Base-by-base conservation (phyloP, 1,139 yeast species). In the Hanseniaspora sp. region DNA sequence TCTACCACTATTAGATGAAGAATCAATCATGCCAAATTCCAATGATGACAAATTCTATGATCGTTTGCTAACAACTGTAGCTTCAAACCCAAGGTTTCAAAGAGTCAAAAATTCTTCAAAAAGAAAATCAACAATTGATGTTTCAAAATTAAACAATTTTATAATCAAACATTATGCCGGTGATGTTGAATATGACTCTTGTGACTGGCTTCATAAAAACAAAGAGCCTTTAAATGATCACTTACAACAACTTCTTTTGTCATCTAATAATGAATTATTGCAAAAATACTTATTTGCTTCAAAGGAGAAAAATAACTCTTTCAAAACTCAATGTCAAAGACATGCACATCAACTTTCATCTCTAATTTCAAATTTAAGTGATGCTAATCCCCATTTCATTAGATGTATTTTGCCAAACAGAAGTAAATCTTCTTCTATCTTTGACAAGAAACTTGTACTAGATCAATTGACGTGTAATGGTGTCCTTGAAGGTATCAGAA, bases 401-500 rank as follows among this genome's bases (percentile, higher is more conserved):
- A 78, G 99, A 62, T 94, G 99, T 67, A 94, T 94, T 55, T 73
- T 94, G 49, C 99, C 99, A 8, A 94, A 94, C 63, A 79, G 80
- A 59, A 73, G 77, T 40, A 90, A 92, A 65, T 74, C 74, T 56
- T 81, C 96, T 0, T 78, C 77, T 48, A 72, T 74, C 51, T 84
- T 92, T 63, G 90, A 88, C 62, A 86, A 84, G 62, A 71, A 70
- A 34, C 71, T 94, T 42, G 95, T 94, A 4, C 72, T 92, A 53
- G 92, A 86, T 57, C 99, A 94, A 69, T 74, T 94, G 58, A 76
- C 96, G 58, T 94, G 97, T 66, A 94, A 94, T 66, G 99, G 99
- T 76, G 99, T 94, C 13, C 71, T 94, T 52, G 99, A 94, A 72
- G 99, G 99, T 59, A 94, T 94, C 45, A 77, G 98, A 68, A 92